Base-by-base conservation (phyloP, 2,329 filamentous ascomycete species). In the Allantophomopsis lycopodina region DNA sequence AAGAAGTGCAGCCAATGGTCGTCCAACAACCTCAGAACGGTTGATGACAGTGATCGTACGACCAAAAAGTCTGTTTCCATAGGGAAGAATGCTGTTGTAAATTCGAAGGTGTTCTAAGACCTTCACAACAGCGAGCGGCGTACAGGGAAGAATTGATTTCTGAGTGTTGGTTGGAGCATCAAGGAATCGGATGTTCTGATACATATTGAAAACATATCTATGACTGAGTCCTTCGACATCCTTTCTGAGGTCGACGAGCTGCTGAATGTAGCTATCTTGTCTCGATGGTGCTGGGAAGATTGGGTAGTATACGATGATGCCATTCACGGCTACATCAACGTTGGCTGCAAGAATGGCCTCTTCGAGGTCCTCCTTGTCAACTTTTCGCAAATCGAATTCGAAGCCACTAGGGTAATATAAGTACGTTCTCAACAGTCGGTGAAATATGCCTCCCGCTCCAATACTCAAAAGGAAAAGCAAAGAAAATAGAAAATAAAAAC, bases 161-260 rank as follows among this genome's bases (percentile, higher is more conserved):
- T 85, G 83, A 42, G 67, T 69, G 59, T 86, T 83, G 34, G 69
- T 61, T 4, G 81, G 80, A 17, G 78, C 67, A 61, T 98, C 91
- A 41, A 98, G 71, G 66, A 88, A 96, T 48, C 91, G 85, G 53
- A 94, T 76, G 65, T 98, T 98, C 68, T 95, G 84, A 65, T 96
- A 98, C 88, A 98, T 95, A 72, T 98, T 98, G 74, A 89, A 88
- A 55, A 96, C 82, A 64, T 96, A 88, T 56, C 79, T 80, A 62
- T 95, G 89, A 51, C 82, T 86, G 42, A 98, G 76, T 30, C 91
- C 91, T 62, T 98, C 91, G 48, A 98, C 89, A 55, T 98, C 91
- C 63, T 98, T 96, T 60, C 73, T 65, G 34, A 94, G 72, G 41
- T 85, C 79, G 41, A 95, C 87, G 3, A 93, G 85, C 64, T 95